Conservation (phyloP, 164 flowering plant species). For the Platanus orientalis region DNA sequence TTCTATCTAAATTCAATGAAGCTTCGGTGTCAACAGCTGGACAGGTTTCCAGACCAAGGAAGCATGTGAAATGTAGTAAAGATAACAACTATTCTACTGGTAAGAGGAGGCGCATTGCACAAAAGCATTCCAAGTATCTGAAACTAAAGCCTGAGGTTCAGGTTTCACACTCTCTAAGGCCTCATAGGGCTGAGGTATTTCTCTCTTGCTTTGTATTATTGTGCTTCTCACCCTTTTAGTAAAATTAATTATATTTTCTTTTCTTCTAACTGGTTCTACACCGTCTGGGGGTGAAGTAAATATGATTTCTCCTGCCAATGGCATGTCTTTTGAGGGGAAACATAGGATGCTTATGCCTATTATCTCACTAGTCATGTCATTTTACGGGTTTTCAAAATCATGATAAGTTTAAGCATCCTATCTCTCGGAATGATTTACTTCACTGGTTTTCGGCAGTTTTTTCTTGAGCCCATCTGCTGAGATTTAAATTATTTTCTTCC, state of each 20-base stretch:
- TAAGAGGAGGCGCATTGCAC: slow-evolving; percentile 33
- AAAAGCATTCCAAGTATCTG: slow-evolving; percentile 29
- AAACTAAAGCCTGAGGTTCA: slow-evolving; percentile 34
- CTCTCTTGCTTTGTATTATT: slow-evolving; percentile 1
- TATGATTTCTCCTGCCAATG: background rate
- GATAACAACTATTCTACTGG: slow-evolving; percentile 26
- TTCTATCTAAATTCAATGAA: slow-evolving; percentile 56
- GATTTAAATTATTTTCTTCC: too few species aligned
- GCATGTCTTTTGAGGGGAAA: background rate
- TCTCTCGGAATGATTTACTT: too few species aligned
- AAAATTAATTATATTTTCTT: background rate
- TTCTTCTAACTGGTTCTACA: background rate
- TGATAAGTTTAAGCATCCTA: slow-evolving; percentile 1
- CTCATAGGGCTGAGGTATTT: slow-evolving; percentile 37
- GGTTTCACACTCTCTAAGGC: slow-evolving; percentile 24
- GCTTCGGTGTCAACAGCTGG: slow-evolving; percentile 18
- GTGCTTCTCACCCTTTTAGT: background rate
- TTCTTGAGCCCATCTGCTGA: background rate
- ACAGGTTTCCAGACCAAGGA: slow-evolving; percentile 28
- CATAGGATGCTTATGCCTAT: too few species aligned
- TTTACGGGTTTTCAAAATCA: background rate
- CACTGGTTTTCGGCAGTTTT: background rate
- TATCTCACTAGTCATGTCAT: too few species aligned
- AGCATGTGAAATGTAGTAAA: slow-evolving; percentile 30
- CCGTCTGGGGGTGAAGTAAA: background rate